A percentile compares a stretch with the other conserved stretches of the same genome.
phyloP scores from a whole-genome alignment of 495 filamentous ascomycete species.

The Cercophora sp. region DNA sequence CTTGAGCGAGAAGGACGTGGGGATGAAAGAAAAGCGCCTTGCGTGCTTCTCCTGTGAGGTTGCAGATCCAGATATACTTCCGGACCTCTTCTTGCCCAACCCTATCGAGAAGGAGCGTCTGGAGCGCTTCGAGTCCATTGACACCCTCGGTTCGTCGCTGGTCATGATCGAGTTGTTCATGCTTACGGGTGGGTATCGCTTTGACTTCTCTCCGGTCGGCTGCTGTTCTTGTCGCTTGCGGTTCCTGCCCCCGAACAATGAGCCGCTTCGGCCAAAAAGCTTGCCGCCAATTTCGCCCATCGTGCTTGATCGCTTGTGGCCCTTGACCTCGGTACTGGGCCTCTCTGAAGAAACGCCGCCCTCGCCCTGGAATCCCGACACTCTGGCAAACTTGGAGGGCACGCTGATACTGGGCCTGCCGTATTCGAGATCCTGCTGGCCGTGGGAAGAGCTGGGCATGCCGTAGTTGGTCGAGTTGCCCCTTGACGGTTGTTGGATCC shows the following conservation, averaged over 20 bases:
- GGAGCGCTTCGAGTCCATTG: slow-evolving; percentile 67
- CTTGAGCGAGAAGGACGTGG: slow-evolving; percentile 67
- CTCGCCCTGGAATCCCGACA: slow-evolving; percentile 39
- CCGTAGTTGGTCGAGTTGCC: slow-evolving; percentile 67
- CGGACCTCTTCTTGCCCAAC: slow-evolving; percentile 66
- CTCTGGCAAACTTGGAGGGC: slow-evolving; percentile 47
- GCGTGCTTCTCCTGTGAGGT: slow-evolving; percentile 51
- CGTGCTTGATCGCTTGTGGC: slow-evolving; percentile 90
- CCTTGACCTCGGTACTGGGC: slow-evolving; percentile 43
- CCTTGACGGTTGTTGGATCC: slow-evolving; percentile 79
- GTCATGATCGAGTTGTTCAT: slow-evolving; percentile 60
- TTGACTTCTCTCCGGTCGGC: slow-evolving; percentile 42
- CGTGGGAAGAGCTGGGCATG: slow-evolving; percentile 65
- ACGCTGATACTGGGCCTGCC: slow-evolving; percentile 59
- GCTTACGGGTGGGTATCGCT: slow-evolving; percentile 72
- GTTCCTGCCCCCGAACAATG: slow-evolving; percentile 63
- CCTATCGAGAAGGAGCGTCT: slow-evolving; percentile 72
- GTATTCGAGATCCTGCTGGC: slow-evolving; percentile 43
- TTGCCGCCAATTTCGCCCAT: slow-evolving; percentile 75
- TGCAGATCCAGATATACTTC: slow-evolving; percentile 50
- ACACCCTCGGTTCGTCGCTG: slow-evolving; percentile 58
- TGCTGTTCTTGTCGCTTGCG: slow-evolving; percentile 43
- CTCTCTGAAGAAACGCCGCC: slow-evolving; percentile 5
- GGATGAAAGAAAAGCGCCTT: slow-evolving; percentile 76
- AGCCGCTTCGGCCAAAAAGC: slow-evolving; percentile 74